phyloP scores from a whole-genome alignment of 192 early-diverging fungal species.

The Entomortierella beljakovae region DNA sequence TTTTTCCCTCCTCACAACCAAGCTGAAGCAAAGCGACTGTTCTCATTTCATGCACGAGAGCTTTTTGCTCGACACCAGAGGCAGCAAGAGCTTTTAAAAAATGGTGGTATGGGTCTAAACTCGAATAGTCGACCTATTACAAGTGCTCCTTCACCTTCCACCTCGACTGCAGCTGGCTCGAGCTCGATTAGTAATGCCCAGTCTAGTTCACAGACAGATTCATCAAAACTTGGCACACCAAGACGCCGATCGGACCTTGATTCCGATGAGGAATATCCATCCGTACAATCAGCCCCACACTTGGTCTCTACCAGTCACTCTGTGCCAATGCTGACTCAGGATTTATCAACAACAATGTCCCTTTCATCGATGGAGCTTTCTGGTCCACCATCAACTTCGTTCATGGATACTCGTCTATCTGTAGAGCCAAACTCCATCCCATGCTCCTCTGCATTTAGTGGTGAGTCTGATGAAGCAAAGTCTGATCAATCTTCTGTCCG shows the following conservation, averaged over 20 bases:
- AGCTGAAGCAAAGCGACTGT: conserved; percentile 45
- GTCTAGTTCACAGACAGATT: neutral
- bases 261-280: conserved; percentile 38
- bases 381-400: conserved; percentile 15
- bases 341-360: conserved; percentile 42
- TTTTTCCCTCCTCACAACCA: conserved; percentile 44
- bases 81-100: conserved; percentile 40
- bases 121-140: neutral
- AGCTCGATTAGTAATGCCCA: neutral
- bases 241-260: conserved; percentile 42
- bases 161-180: neutral
- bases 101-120: neutral
- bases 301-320: conserved; percentile 19
- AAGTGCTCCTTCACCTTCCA: neutral
- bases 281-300: conserved; percentile 6
- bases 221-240: conserved; percentile 23
- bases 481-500: conserved; percentile 4
- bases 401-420: conserved; percentile 16
- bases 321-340: conserved; percentile 49
- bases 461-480: neutral
- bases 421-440: neutral
- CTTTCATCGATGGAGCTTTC: conserved; percentile 30
- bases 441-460: neutral
- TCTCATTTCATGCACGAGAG: conserved; percentile 39
- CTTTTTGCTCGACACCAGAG: conserved; percentile 43